Evolutionary conservation across 2,329 filamentous ascomycete species (phyloP), one percentile per base, ranked within the genome.

Genomic region (Monosporascus ibericus): DNA sequence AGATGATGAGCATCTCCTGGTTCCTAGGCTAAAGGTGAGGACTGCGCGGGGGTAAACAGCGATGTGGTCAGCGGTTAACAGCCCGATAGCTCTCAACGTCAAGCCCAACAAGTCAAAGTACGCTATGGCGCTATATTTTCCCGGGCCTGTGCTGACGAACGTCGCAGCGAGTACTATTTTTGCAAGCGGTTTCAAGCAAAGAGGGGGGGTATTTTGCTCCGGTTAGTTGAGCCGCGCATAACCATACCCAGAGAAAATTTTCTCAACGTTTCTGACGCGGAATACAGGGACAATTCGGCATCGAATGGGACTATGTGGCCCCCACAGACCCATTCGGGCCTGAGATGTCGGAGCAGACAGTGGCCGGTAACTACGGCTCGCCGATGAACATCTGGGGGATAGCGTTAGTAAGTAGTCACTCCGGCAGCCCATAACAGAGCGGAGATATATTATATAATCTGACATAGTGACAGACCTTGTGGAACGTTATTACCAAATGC

Each of bases 21-120:
- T 62, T 18, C 60, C 60, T 18, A 52, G 54, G 47, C 39, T 64
- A 8, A 62, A 64, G 48, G 58, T 61, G 44, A 51, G 54, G 30
- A 34, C 30, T 34, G 30, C 1, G 11, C 30, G 30, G 30, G 11
- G 30, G 30, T 34, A 34, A 14, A 34, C 11, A 11, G 30, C 30
- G 30, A 14, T 14, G 11, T 14, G 14, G 30, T 14, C 30, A n/a
- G n/a, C 22, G 47, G 40, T 47, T 49, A 22, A 52, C 22, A 3
- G 48, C 24, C 38, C 25, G 20, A 38, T 20, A 53, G 61, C 59
- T 1, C 1, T 18, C 1, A 20, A 49, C 15, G 42, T 60, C 4
- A 60, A 57, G 24, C 50, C n/a, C 5, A 51, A 55, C 17, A 63
- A 61, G 48, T 34, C 9, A 46, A 63, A 63, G 59, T 58, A 47